Percentiles rank a stretch among this genome's conserved stretches.
Conservation (phyloP, 176 grass and related monocot genomes). For the Oryza brachyantha region DNA sequence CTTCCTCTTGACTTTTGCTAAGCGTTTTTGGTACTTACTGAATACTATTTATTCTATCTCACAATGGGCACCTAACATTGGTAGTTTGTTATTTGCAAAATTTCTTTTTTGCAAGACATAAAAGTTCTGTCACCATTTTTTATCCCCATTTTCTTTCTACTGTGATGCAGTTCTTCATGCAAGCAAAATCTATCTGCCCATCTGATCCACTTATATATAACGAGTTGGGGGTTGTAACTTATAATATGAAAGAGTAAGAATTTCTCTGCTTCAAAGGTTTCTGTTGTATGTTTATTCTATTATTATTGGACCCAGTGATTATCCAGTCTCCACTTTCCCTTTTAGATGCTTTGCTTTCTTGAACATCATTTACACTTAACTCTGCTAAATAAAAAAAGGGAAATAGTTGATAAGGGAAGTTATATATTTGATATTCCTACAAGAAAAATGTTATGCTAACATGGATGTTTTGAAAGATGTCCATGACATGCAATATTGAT, state of each 20-base stretch:
- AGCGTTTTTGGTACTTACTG: background rate
- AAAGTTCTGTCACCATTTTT: slow-evolving; percentile 11
- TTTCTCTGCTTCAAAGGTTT: slow-evolving; percentile 9
- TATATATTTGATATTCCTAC: background rate
- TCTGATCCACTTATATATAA: slow-evolving; percentile 98
- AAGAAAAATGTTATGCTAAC: background rate
- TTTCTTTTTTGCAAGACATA: background rate
- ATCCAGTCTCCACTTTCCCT: background rate
- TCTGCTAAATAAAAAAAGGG: too few species aligned
- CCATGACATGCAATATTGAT: slow-evolving; percentile 10
- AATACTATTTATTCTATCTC: slow-evolving; percentile 2
- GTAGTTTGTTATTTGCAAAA: background rate
- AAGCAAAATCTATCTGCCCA: slow-evolving; percentile 88
- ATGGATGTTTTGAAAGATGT: background rate
- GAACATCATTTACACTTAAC: background rate
- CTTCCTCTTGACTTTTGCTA: background rate
- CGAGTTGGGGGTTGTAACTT: slow-evolving; percentile 88
- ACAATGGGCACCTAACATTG: background rate
- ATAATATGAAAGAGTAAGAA: slow-evolving; percentile 94
- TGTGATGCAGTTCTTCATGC: slow-evolving; percentile 78
- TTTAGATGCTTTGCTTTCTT: slow-evolving; percentile 2
- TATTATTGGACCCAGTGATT: slow-evolving; percentile 10
- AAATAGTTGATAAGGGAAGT: background rate
- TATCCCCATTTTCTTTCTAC: slow-evolving; percentile 30
- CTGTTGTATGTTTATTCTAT: background rate